Conservation (phyloP, 2,329 filamentous ascomycete genomes). For the Talaromyces albobiverticillius region DNA sequence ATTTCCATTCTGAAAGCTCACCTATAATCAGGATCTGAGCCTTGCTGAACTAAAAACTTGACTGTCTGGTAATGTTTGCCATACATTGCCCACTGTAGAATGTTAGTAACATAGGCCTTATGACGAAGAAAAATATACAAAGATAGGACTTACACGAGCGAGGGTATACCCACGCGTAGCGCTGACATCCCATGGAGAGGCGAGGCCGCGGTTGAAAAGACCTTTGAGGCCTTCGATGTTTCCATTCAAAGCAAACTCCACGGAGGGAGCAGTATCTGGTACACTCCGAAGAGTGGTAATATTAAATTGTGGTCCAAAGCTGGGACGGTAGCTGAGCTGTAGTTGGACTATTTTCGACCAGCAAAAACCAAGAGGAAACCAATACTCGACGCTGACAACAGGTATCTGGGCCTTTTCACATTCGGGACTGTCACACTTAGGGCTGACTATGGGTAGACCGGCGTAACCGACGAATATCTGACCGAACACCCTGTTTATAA, state of each 20-base stretch:
- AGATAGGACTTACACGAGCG: not conserved
- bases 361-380: not conserved
- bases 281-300: not conserved
- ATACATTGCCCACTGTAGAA: not conserved
- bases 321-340: not conserved
- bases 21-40: not conserved
- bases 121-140: not conserved
- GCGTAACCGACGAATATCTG: not conserved
- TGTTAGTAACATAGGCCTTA: not conserved
- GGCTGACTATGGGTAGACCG: not conserved
- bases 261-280: not conserved
- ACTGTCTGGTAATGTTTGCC: not conserved
- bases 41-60: not conserved
- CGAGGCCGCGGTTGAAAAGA: not conserved
- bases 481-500: not conserved
- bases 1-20: too few species aligned
- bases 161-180: not conserved
- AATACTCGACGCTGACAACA: not conserved
- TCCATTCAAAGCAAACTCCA: not conserved
- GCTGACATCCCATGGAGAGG: not conserved
- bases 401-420: not conserved
- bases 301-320: not conserved
- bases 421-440: not conserved
- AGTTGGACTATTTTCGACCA: not conserved
- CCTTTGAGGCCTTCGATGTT: not conserved